Base-by-base conservation (phyloP, 2,329 filamentous ascomycete genomes). In the Tetracladium maxilliforme region DNA sequence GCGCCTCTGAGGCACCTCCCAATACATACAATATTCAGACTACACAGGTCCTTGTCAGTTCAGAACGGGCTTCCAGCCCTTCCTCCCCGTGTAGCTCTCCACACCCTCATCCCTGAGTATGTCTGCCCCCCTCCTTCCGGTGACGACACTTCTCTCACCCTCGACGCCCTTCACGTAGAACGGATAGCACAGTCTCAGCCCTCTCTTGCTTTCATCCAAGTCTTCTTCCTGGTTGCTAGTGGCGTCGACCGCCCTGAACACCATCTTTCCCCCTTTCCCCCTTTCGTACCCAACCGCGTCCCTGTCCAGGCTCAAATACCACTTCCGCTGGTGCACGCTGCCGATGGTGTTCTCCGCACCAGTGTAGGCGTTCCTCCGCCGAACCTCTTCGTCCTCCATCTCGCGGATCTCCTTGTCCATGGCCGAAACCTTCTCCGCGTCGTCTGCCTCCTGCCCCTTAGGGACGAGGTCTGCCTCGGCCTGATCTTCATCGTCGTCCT, bases 321-420 rank as follows among this genome's bases (percentile, higher is more conserved):
- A 81, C 21, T 58, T 55, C 5, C 74, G 59, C 42, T 80, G 73
- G 36, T 80, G 64, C 4, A 80, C 52, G 19, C 72, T 78, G 6
- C 64, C 68, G 20, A 81, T 71, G 4, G 58, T 64, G 37, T 81
- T 81, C 2, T 39, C 54, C 0, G 76, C 70, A 5, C 75, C 74
- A 0, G 63, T 49, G 37, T 81, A 81, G 5, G 74, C 70, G 36
- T 81, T 81, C 6, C 61, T 67, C 3, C 43, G 42, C 6, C 68
- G 61, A 14, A 75, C 61, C 15, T 62, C 47, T 19, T 63, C 56
- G 30, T 70, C 61, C 28, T 65, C 54, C 7, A 57, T 40, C 35
- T 64, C 55, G 5, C 46, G 47, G 14, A 56, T 35, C 38, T 59
- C 55, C 18, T 42, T 42, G 25, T 58, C 52, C 34, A 51, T 45